Base-by-base conservation (phyloP, 108 stramenopile species). In the Schizochytrium sp. region DNA sequence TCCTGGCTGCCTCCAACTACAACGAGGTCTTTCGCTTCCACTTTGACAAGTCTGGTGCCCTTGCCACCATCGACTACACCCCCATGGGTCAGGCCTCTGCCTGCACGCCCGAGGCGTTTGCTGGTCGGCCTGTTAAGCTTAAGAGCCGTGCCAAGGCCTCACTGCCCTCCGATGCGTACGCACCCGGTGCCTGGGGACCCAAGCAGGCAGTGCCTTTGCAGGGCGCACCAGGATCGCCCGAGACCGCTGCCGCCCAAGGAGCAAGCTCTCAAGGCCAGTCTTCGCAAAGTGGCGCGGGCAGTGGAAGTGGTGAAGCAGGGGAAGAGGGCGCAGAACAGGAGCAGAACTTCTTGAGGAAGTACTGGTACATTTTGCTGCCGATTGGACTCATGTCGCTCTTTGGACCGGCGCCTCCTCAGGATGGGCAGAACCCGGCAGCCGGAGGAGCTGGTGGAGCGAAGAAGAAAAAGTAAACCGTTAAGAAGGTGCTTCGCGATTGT, bases 41-140 rank as follows among this genome's bases (percentile, higher is more conserved):
- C 76, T 83, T 83, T 49, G 76, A 83, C 47, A 83, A 83, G 76
- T 49, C 76, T 50, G 76, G 76, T 38, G 40, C 76, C n/a, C 76
- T 55, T n/a, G 53, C 53, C 15, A 55, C 50, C 15, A 28, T 83
- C 5, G 76, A 83, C 53, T 83, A 49, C 47, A 55, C n/a, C 28
- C 76, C 76, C 1, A 49, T 40, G 0, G 76, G 15, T 10, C 10
- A 8, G 50, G 12, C 53, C 76, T 5, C 50, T 10, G 76, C 10
- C 2, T 83, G 76, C 76, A 53, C 49, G 7, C 28, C 55, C 28
- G 10, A 47, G 50, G 40, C 19, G 76, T 49, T 10, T 2, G 50
- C 38, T 2, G 76, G 53, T 53, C 49, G 55, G 76, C 50, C 76
- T 53, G 53, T 83, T 53, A 83, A 83, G 53, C 47, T 83, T 40